Evolutionary conservation across 2,329 filamentous ascomycete genomes (phyloP), one percentile per base, ranked within the genome.

Genomic region (Scopulariopsis brevicaulis): DNA sequence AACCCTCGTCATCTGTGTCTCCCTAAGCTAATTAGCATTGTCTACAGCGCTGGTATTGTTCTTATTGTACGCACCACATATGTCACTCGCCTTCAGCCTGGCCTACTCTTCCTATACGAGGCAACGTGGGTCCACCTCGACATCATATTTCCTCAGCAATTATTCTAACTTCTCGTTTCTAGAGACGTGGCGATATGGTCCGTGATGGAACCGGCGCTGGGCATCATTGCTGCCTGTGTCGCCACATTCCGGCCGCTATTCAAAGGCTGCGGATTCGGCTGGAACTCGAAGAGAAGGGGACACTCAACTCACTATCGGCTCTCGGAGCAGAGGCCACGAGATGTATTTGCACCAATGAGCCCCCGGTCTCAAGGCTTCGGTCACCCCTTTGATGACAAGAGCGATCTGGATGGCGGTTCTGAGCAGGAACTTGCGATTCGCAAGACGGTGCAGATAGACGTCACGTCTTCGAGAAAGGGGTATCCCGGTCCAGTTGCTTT

Each of bases 1-100:
- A 10, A 25, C 22, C 53, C n/a, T 10, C 52, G 8, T 20, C 10
- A 18, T 20, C 11, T 4, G 6, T 24, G 37, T 3, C 11, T n/a
- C 5, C 12, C 35, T 22, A n/a, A 48, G 37, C 15, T 28, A 54
- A 40, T 58, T 64, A 4, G 60, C 22, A 4, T 25, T n/a, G 15
- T 32, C 18, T 12, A 3, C 22, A 74, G 73, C 51, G 71, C 71
- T 25, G 72, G 72, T 2, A 62, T 72, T 11, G 70, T 72, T 8
- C 65, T 74, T 15, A 64, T 75, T 6, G 62, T 73, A 12, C 71
- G 73, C 7, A 69, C 74, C 20, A 63, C 67, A 1, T 71, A 68
- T 48, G 59, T 73, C 35, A 65, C 62, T 18, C 63, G 62, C 1
- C 55, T 67, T 1, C 62, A 62, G 1, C 65, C 71, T 10, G 64